Conservation (phyloP, 106 monocot genomes). For the Gastrodia elata region DNA sequence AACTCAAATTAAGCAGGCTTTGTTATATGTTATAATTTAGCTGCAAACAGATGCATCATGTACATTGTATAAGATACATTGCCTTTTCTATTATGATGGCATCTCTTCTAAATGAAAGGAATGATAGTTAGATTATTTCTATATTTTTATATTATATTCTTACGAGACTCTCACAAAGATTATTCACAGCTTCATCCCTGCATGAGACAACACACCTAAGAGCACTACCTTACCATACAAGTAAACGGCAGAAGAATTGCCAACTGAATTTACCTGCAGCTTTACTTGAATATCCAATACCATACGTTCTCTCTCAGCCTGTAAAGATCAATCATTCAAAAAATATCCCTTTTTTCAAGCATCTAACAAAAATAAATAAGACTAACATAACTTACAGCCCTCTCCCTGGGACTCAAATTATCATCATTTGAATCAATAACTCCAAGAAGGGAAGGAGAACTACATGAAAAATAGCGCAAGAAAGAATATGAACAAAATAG, state of each 20-base stretch:
- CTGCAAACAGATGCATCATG: too few species aligned
- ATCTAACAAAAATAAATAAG: not conserved
- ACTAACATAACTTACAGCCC: conserved; percentile 50
- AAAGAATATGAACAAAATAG: not conserved
- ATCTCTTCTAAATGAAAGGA: too few species aligned
- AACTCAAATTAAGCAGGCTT: too few species aligned
- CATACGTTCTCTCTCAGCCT: conserved; percentile 98
- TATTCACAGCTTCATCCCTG: too few species aligned
- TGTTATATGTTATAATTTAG: too few species aligned
- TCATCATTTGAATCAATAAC: conserved; percentile 43
- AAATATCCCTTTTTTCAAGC: not conserved
- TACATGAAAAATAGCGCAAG: conserved; percentile 9
- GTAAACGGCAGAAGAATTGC: not conserved
- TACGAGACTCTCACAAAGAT: too few species aligned
- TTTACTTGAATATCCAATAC: conserved; percentile 99
- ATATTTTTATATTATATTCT: too few species aligned
- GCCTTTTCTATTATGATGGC: too few species aligned
- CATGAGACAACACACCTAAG: not conserved
- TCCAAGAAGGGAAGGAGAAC: conserved; percentile 39
- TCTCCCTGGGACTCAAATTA: conserved; percentile 79
- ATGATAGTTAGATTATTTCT: too few species aligned
- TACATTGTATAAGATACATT: too few species aligned
- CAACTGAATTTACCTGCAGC: conserved; percentile 57
- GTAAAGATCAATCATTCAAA: conserved; percentile 7
- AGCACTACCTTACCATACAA: not conserved